A percentile compares a stretch with the other conserved stretches of the same genome.
These are phyloP conservation scores for Petunia hybrid DNA, from an alignment of 305 asterid species.

Conservation along the genomic window DNA sequence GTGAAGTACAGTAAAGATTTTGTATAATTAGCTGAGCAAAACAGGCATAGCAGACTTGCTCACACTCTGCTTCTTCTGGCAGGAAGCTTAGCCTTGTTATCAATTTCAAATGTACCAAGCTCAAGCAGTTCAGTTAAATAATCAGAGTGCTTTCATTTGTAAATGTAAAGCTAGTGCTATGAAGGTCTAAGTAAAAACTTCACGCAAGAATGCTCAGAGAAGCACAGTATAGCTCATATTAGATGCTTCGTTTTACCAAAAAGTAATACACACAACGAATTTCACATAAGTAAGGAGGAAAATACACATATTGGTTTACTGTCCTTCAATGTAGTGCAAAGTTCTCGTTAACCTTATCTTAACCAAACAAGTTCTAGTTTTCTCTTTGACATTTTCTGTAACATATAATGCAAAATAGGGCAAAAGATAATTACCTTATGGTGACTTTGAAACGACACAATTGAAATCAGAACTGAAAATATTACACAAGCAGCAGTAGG, in stretches of 20 bases:
- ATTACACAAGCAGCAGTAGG: neutral
- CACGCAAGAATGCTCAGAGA: slow-evolving; percentile 30
- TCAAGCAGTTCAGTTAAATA: slow-evolving; percentile 35
- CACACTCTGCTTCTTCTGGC: slow-evolving; percentile 50
- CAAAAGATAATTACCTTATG: neutral
- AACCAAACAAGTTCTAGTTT: neutral
- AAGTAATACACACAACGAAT: neutral
- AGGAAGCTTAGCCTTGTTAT: slow-evolving; percentile 42
- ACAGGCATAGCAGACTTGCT: slow-evolving; percentile 43
- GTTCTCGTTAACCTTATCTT: neutral
- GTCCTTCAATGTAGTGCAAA: neutral
- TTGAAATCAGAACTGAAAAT: neutral
- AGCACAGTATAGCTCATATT: neutral
- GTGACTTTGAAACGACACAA: slow-evolving; percentile 13
- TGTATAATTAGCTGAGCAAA: slow-evolving; percentile 61
- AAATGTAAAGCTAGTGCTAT: slow-evolving; percentile 20
- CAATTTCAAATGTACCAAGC: slow-evolving; percentile 38
- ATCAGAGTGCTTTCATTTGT: slow-evolving; percentile 18
- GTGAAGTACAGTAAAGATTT: slow-evolving; percentile 30
- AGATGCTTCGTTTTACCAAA: slow-evolving; percentile 4
- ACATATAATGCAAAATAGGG: neutral
- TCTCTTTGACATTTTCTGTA: neutral
- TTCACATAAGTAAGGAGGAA: slow-evolving; percentile 15
- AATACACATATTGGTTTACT: neutral
- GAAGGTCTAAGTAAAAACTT: slow-evolving; percentile 28